Evolutionary conservation across 805 yeast species (phyloP).

Genomic region (Candida anglica): DNA sequence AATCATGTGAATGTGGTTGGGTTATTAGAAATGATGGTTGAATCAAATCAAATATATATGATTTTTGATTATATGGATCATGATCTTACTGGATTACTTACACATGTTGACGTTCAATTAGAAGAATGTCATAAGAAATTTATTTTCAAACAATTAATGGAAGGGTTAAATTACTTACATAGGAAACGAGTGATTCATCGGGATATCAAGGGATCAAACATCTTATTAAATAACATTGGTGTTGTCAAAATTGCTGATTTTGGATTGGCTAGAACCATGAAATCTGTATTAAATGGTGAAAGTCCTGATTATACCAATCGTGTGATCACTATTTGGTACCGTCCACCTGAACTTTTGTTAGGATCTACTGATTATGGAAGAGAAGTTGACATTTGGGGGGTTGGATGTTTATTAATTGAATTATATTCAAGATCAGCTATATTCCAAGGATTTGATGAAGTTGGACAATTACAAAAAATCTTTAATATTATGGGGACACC

Average conservation of each 20-base stretch:
- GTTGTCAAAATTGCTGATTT: slow-evolving; percentile 73
- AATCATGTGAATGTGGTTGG: slow-evolving; percentile 71
- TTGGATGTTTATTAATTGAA: slow-evolving; percentile 87
- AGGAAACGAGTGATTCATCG: slow-evolving; percentile 67
- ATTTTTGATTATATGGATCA: slow-evolving; percentile 91
- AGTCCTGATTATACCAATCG: slow-evolving; percentile 87
- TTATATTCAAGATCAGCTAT: slow-evolving; percentile 69
- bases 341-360: slow-evolving; percentile 90
- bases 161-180: slow-evolving; percentile 70
- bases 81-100: slow-evolving; percentile 82
- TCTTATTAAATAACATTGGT: slow-evolving; percentile 61
- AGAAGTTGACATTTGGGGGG: slow-evolving; percentile 96
- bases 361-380: slow-evolving; percentile 90
- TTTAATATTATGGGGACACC: slow-evolving; percentile 90
- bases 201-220: slow-evolving; percentile 80
- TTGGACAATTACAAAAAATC: slow-evolving; percentile 74
- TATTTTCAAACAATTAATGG: slow-evolving; percentile 59
- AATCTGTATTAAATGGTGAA: slow-evolving; percentile 44
- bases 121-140: slow-evolving; percentile 63
- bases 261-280: slow-evolving; percentile 78
- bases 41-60: slow-evolving; percentile 73
- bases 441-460: slow-evolving; percentile 87
- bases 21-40: slow-evolving; percentile 86
- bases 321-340: slow-evolving; percentile 94
- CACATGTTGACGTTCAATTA: slow-evolving; percentile 66